A percentile compares a stretch with the other conserved stretches of the same genome.
phyloP scores from a whole-genome alignment of 306 rosid genomes.

The Citrullus amarus region DNA sequence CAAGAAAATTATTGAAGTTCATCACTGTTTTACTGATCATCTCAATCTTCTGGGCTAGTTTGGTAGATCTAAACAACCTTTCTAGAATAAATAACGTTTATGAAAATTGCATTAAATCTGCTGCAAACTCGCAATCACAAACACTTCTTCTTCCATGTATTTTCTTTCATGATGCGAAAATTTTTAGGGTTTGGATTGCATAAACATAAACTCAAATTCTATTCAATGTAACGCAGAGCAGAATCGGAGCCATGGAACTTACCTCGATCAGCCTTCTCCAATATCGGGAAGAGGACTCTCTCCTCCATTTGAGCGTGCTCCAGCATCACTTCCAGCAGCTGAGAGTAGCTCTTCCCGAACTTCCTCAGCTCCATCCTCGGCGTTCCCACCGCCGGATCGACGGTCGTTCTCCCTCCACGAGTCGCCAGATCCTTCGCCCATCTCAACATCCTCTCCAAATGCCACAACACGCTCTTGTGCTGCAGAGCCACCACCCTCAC shows the following conservation, averaged over 20 bases:
- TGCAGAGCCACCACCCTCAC: slow-evolving; percentile 42
- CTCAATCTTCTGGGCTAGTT: background rate
- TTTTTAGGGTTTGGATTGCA: background rate
- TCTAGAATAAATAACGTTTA: background rate
- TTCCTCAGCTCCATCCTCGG: slow-evolving; percentile 73
- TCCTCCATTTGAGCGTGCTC: slow-evolving; percentile 94
- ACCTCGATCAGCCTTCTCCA: slow-evolving; percentile 77
- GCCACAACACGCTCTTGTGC: slow-evolving; percentile 60
- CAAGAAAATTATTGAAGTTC: background rate
- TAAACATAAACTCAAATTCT: background rate
- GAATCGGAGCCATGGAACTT: background rate
- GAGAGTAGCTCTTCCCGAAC: slow-evolving; percentile 61
- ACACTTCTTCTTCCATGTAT: background rate
- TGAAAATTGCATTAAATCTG: background rate
- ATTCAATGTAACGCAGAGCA: background rate
- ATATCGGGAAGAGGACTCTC: slow-evolving; percentile 58
- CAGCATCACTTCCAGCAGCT: slow-evolving; percentile 61
- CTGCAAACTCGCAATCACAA: background rate
- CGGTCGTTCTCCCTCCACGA: slow-evolving; percentile 55
- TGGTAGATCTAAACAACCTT: background rate
- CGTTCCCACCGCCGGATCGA: slow-evolving; percentile 57
- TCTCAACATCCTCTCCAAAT: slow-evolving; percentile 55
- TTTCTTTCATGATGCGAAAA: background rate
- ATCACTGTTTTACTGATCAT: background rate
- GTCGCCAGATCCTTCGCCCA: slow-evolving; percentile 64